Base-by-base conservation (phyloP, 345 rosid species). In the Lepidium africanum region DNA sequence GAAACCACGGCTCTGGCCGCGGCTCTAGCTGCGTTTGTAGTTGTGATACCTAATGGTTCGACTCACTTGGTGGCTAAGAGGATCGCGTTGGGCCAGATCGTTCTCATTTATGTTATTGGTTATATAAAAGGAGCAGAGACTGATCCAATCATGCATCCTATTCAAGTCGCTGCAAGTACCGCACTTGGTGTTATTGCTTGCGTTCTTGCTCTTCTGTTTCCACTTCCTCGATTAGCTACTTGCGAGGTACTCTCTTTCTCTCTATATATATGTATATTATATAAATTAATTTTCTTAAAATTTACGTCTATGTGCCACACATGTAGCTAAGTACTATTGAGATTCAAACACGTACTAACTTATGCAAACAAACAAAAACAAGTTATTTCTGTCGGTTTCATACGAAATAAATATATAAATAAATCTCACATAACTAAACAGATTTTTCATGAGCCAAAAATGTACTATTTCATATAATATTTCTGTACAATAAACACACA, bases 71-170 rank as follows among this genome's bases (percentile, higher is more conserved):
- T 79, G 33, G 85, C 89, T 6, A 93, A 84, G 77, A 81, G 96
- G 4, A 84, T 93, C 37, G 96, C 94, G 0, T 72, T 90, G 50
- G 97, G 98, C 1, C 98, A 93, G 66, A 83, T 85, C 14, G 92
- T 93, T 41, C 51, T 93, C 10, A 72, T 81, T 2, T 90, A 90
- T 49, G 94, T 88, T 33, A 42, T 82, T 38, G 92, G 75, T 35
- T 88, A 55, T 70, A 82, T 84, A 9, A 78, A 83, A 21, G 87
- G 92, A 12, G 88, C 67, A 13, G 51, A 73, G 17, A 77, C 86
- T 23, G 82, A 86, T 0, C 77, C 88, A 9, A 37, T 90, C 7
- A 79, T 85, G 92, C 92, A 88, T 63, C 86, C 98, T 67, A 51
- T 93, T 49, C 88, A 70, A 45, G 88, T 90, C 3, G 96, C 96